Conservation (phyloP, 306 rosid genomes). For the Astragalus membranaceus region DNA sequence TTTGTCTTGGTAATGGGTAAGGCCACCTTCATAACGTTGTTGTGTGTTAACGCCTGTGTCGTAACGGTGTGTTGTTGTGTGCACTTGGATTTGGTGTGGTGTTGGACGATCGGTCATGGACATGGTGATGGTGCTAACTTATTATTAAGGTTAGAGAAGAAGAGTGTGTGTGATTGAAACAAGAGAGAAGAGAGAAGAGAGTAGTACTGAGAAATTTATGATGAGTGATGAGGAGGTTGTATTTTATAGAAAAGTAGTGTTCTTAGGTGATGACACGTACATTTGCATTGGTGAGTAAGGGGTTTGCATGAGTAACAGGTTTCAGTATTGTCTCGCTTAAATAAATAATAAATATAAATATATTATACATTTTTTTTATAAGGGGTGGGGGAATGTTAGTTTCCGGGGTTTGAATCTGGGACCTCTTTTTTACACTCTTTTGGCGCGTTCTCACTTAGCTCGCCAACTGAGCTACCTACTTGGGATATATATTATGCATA, state of each 20-base stretch:
- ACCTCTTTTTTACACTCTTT: too few species aligned
- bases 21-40: background rate
- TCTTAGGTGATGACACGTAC: constrained; percentile 57
- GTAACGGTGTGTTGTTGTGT: constrained; percentile 28
- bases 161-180: background rate
- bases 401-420: too few species aligned
- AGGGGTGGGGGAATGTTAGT: too few species aligned
- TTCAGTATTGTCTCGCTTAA: constrained; percentile 29
- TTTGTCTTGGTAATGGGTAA: background rate
- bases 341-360: background rate
- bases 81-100: constrained; percentile 58
- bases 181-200: background rate
- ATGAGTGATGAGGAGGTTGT: background rate
- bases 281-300: constrained; percentile 47
- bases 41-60: constrained; percentile 27
- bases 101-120: constrained; percentile 40
- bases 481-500: too few species aligned
- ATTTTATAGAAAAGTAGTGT: constrained; percentile 23
- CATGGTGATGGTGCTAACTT: background rate
- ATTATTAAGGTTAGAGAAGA: background rate
- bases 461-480: too few species aligned
- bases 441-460: too few species aligned
- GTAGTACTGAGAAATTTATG: background rate
- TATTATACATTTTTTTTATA: too few species aligned
- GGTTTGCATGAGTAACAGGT: constrained; percentile 86